phyloP scores from a whole-genome alignment of 805 yeast genomes.

The Alloascoidea africana region DNA sequence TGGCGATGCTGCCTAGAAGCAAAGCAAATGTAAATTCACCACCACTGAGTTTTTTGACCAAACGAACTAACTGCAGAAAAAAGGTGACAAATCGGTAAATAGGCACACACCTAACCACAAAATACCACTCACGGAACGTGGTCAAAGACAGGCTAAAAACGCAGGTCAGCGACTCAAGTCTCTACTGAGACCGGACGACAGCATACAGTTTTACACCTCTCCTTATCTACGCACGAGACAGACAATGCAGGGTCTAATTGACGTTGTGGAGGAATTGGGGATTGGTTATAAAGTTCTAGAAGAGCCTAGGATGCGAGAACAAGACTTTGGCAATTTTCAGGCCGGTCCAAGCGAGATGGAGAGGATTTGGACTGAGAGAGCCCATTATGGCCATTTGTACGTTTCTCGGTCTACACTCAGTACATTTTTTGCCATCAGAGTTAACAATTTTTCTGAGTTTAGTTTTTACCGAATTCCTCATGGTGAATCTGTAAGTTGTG shows the following conservation, averaged over 20 bases:
- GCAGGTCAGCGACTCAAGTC: constrained; percentile 20
- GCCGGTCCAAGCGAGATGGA: constrained; percentile 58
- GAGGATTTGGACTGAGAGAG: constrained; percentile 68
- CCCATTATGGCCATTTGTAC: constrained; percentile 65
- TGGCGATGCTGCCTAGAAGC: too few species aligned
- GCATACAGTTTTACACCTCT: constrained; percentile 68
- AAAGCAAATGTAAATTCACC: too few species aligned
- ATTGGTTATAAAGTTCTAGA: constrained; percentile 49
- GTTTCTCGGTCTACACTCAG: constrained; percentile 2
- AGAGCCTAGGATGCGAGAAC: constrained; percentile 88
- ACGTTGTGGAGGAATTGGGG: constrained; percentile 24
- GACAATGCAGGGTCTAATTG: constrained; percentile 60
- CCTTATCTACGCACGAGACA: constrained; percentile 79
- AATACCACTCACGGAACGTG: constrained; percentile 56
- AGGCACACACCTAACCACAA: constrained; percentile 66
- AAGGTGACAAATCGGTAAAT: constrained; percentile 64
- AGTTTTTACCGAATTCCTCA: constrained; percentile 74
- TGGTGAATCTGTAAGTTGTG: constrained; percentile 55
- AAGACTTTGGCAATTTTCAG: constrained; percentile 91
- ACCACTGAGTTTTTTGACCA: too few species aligned
- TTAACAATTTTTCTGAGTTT: constrained; percentile 8
- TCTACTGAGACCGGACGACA: constrained; percentile 30
- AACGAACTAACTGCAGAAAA: background rate
- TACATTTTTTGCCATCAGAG: constrained; percentile 11
- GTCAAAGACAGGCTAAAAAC: constrained; percentile 30